Conservation (phyloP, 495 filamentous ascomycete species). For the Entonaema liquescens region DNA sequence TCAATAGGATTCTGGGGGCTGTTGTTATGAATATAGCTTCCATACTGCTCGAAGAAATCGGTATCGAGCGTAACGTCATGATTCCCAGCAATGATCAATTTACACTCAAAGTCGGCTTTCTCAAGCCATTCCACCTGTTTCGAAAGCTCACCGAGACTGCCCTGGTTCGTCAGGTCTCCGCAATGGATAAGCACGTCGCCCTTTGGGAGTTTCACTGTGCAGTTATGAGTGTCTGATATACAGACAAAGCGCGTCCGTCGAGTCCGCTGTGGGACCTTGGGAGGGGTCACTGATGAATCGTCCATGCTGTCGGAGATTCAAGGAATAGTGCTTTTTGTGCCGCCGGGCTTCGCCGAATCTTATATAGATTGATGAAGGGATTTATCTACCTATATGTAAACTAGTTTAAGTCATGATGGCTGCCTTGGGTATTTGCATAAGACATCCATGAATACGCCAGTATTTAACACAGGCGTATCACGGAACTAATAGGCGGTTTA, state of each 20-base stretch:
- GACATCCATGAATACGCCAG: neutral
- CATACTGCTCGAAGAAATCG: constrained; percentile 66
- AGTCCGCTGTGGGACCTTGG: constrained; percentile 22
- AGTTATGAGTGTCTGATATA: constrained; percentile 91
- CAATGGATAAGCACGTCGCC: constrained; percentile 93
- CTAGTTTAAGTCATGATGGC: neutral
- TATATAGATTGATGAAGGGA: neutral
- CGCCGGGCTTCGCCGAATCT: neutral
- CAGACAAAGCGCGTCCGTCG: constrained; percentile 64
- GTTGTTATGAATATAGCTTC: constrained; percentile 66
- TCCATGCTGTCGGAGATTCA: constrained; percentile 16
- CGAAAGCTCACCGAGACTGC: constrained; percentile 69
- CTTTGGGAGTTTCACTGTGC: constrained; percentile 69
- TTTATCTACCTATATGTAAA: neutral
- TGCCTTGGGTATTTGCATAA: neutral
- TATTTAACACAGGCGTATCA: neutral
- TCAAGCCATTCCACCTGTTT: constrained; percentile 79
- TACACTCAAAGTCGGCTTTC: constrained; percentile 77
- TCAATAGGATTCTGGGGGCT: constrained; percentile 62
- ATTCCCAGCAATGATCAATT: constrained; percentile 87
- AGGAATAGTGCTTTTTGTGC: neutral
- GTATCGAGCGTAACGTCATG: constrained; percentile 80
- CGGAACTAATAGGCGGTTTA: neutral
- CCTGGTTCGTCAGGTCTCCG: constrained; percentile 86
- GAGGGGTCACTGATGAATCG: constrained; percentile 11